Percentiles rank a stretch among this genome's conserved stretches.
phyloP scores from a whole-genome alignment of 225 moss, liverwort and hornwort species.

The Neckera pumila region DNA sequence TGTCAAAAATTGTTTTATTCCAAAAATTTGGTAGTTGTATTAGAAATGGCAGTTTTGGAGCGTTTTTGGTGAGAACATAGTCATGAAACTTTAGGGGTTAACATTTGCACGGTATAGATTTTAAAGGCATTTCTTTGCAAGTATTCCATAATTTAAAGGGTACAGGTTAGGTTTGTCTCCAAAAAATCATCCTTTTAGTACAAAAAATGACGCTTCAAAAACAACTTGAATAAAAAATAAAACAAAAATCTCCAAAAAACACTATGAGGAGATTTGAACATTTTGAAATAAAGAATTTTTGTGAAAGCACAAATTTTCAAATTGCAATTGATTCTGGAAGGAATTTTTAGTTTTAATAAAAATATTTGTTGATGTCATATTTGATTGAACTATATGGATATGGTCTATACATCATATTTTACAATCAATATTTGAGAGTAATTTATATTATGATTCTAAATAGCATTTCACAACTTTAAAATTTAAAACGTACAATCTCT shows the following conservation, averaged over 20 bases:
- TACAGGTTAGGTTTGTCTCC: background rate
- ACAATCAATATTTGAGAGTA: too few relatives aligned
- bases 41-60: too few relatives aligned
- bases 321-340: accelerated
- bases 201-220: background rate
- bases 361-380: too few relatives aligned
- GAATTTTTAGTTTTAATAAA: background rate
- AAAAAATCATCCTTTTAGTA: too few relatives aligned
- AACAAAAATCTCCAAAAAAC: background rate
- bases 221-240: accelerated
- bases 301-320: background rate
- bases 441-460: background rate
- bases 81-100: too few relatives aligned
- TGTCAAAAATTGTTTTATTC: too few relatives aligned
- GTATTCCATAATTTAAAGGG: background rate
- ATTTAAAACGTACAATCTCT: background rate
- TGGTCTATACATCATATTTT: background rate
- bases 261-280: accelerated
- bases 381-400: background rate
- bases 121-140: background rate
- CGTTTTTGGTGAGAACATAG: too few relatives aligned
- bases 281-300: too few relatives aligned
- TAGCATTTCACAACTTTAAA: background rate
- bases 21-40: too few relatives aligned
- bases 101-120: accelerated